Conservation (phyloP, 345 rosid genomes). For the Pugionium dolabratum region DNA sequence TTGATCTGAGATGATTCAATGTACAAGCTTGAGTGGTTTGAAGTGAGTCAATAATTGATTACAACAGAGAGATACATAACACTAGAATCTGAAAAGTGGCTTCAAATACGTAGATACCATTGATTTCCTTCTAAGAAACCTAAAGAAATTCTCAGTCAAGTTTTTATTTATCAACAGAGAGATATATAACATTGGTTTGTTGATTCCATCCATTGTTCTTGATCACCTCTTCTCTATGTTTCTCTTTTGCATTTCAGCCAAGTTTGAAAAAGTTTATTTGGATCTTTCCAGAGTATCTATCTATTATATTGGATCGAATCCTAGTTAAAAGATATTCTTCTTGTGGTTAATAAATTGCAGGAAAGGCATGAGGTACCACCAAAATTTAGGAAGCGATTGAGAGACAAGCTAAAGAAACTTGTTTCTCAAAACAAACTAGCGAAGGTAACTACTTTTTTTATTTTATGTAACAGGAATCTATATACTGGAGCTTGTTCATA, state of each 20-base stretch:
- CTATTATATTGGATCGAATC: background rate
- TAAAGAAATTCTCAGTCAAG: no score
- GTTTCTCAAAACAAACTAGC: constrained; percentile 58
- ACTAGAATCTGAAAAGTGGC: no score
- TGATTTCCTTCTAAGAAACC: no score
- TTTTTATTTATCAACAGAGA: no score
- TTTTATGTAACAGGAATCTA: background rate
- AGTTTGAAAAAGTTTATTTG: background rate
- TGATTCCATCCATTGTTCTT: constrained; percentile 13
- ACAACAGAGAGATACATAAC: no score
- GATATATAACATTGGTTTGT: background rate
- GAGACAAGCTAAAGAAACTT: constrained; percentile 52
- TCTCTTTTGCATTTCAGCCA: background rate
- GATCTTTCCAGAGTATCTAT: no score
- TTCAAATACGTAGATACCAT: no score
- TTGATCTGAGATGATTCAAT: no score
- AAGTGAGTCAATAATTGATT: no score
- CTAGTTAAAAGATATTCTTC: background rate
- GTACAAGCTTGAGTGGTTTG: no score
- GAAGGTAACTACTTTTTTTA: constrained; percentile 46
- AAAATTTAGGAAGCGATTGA: constrained; percentile 55
- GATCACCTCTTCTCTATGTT: constrained; percentile 1
- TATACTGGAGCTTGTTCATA: background rate
- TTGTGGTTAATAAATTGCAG: constrained; percentile 49
- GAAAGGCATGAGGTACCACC: constrained; percentile 45